Evolutionary conservation across 2,329 filamentous ascomycete species (phyloP).

Genomic region (Fusarium phyllophilum): DNA sequence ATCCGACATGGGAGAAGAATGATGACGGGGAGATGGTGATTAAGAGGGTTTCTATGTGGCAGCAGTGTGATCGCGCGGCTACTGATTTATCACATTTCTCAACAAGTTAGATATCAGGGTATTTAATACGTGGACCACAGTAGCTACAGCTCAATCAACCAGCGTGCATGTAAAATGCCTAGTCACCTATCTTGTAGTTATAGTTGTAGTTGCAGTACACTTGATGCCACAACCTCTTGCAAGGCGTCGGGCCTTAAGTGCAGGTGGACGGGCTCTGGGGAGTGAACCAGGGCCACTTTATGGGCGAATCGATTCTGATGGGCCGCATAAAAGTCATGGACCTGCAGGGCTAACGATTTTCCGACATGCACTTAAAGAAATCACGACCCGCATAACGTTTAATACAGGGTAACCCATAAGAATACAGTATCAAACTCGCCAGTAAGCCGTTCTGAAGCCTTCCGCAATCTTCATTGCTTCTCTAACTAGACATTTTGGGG

Average conservation of each 20-base stretch:
- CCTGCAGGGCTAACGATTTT: background rate
- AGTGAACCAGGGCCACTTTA: fast-evolving
- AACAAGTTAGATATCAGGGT: background rate
- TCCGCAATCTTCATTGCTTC: too few relatives aligned
- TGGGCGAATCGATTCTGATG: background rate
- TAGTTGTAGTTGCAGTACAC: fast-evolving
- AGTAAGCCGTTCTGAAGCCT: background rate
- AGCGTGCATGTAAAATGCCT: fast-evolving
- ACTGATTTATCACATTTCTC: background rate
- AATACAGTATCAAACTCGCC: background rate
- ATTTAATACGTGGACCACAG: fast-evolving
- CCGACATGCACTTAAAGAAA: background rate
- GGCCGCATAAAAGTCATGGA: fast-evolving
- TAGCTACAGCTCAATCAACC: fast-evolving
- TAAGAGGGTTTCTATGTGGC: background rate
- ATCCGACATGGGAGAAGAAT: background rate
- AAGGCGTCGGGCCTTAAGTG: background rate
- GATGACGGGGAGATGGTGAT: background rate
- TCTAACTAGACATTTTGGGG: too few relatives aligned
- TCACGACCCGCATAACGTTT: fast-evolving
- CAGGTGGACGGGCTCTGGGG: too few relatives aligned
- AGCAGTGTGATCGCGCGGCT: background rate
- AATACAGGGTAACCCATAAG: background rate
- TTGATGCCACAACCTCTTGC: background rate
- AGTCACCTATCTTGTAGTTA: fast-evolving